Base-by-base conservation (phyloP, 345 rosid species). In the Pugionium dolabratum region DNA sequence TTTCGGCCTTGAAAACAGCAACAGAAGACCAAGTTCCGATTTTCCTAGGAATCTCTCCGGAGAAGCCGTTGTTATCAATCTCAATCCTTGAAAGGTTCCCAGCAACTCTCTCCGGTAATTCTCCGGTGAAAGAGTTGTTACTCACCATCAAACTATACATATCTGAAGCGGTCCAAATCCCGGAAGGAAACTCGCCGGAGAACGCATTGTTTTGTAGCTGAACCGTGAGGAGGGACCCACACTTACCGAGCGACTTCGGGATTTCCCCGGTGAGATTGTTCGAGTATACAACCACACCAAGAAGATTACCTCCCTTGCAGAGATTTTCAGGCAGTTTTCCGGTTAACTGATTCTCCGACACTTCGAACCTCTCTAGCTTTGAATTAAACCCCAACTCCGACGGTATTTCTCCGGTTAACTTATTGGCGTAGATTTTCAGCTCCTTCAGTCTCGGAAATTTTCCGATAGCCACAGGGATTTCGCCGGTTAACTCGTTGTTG, bases 131-230 rank as follows among this genome's bases (percentile, higher is more conserved):
- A 1, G 74, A 78, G 58, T 94, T 94, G 62, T 80, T 59, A 57
- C 92, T 83, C 37, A 94, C 51, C 80, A 51, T 67, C 64, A 94
- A 34, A 68, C 75, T 77, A 10, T 78, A 80, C 75, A 94, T 45
- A 30, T 76, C 74, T 73, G 25, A 26, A 46, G 75, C 68, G 6
- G 82, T 79, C 99, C 99, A 90, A 44, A 94, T 58, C 8, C 85
- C 81, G 0, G 67, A 37, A 53, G 99, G 99, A 70, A 94, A 68
- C 74, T 84, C 86, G 7, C 99, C 96, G 2, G 89, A 85, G 78
- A 94, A 86, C 18, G 52, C 64, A 84, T 94, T 94, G 66, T 73
- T 59, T 42, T 79, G 79, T 58, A 94, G 84, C 77, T 84, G 88
- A 79, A 90, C 59, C 0, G 90, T 75, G 37, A 54, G 69, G 78